These are phyloP conservation scores for Cladosporium colombiae DNA, from an alignment of 2,329 filamentous ascomycete species.

Conservation along the genomic window DNA sequence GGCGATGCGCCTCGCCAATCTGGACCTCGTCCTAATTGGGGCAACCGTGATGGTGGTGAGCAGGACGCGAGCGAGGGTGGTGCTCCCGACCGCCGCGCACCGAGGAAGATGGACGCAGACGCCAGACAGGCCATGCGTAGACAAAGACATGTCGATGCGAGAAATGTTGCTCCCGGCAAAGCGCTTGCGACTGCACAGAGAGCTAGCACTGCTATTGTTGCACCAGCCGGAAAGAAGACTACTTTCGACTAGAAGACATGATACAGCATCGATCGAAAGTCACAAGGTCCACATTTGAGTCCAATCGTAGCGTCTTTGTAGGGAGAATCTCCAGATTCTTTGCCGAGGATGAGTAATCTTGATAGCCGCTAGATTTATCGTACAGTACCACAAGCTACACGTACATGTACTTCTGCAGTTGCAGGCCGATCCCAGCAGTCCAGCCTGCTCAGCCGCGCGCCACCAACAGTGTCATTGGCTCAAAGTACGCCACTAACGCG, in stretches of 20 bases:
- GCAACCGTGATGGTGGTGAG: slow-evolving; percentile 21
- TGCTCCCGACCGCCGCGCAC: slow-evolving; percentile 32
- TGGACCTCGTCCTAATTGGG: background rate
- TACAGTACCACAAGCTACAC: no score
- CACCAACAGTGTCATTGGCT: no score
- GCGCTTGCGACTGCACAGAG: slow-evolving; percentile 55
- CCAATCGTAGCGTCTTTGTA: no score
- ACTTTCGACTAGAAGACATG: slow-evolving; percentile 69
- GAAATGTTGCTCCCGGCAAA: slow-evolving; percentile 47
- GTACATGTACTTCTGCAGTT: no score
- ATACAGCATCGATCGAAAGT: background rate
- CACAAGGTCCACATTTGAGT: background rate
- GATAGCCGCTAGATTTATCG: background rate
- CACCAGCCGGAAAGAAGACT: slow-evolving; percentile 75
- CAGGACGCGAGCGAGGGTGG: slow-evolving; percentile 30
- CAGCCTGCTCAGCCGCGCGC: no score
- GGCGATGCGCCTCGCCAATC: slow-evolving; percentile 24
- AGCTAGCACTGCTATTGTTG: slow-evolving; percentile 77
- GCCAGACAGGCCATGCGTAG: slow-evolving; percentile 35
- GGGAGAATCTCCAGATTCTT: no score
- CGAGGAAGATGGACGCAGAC: slow-evolving; percentile 36
- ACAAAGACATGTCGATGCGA: slow-evolving; percentile 45
- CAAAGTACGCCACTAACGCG: no score
- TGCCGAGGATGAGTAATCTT: no score
- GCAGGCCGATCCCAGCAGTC: no score